These are phyloP conservation scores for Aeschynomene evenia DNA, from an alignment of 306 rosid genomes.

Conservation along the genomic window DNA sequence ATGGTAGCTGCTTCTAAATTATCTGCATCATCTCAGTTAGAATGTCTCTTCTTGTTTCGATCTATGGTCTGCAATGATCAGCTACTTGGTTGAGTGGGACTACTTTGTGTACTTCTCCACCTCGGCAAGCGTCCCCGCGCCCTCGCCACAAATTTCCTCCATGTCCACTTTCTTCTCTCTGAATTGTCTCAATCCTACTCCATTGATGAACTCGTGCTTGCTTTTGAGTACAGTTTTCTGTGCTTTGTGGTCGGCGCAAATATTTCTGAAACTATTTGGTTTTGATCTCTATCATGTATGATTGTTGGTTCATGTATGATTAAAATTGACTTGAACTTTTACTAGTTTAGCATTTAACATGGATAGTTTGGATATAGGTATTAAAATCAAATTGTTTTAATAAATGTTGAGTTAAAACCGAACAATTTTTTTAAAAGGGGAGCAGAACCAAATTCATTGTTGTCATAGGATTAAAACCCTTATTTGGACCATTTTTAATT, in stretches of 20 bases:
- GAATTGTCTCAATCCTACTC: not conserved
- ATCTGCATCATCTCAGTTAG: constrained; percentile 31
- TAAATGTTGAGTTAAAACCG: too few species aligned
- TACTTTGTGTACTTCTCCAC: not conserved
- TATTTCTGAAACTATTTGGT: too few species aligned
- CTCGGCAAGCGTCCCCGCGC: not conserved
- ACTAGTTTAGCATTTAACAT: too few species aligned
- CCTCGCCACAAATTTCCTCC: not conserved
- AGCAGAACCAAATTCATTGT: too few species aligned
- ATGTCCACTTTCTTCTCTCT: constrained; percentile 4
- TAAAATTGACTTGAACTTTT: too few species aligned
- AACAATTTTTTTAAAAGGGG: too few species aligned
- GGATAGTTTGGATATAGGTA: too few species aligned
- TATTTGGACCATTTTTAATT: too few species aligned
- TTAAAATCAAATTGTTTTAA: too few species aligned
- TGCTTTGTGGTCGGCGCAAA: not conserved
- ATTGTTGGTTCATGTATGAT: too few species aligned
- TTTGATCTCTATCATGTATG: too few species aligned
- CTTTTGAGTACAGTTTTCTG: constrained; percentile 7
- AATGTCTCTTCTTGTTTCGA: constrained; percentile 4
- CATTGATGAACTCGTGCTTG: constrained; percentile 5
- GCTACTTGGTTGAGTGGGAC: constrained; percentile 27
- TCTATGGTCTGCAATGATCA: constrained; percentile 10
- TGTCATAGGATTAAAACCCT: too few species aligned
- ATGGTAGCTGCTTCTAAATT: constrained; percentile 29